These are phyloP conservation scores for Phytophthora palmivora DNA, from an alignment of 352 stramenopile genomes.

Conservation along the genomic window DNA sequence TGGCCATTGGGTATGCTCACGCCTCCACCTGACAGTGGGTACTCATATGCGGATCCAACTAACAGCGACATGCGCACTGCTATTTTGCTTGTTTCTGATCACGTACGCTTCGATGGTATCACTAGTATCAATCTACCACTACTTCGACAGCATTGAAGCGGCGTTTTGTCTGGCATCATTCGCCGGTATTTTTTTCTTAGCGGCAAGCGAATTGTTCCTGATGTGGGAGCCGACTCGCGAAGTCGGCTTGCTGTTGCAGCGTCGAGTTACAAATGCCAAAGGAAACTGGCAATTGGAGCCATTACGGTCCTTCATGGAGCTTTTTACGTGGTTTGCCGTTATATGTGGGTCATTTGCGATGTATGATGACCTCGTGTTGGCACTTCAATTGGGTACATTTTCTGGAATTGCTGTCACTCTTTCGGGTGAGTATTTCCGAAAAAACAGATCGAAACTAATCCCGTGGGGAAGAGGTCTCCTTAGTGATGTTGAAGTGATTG, in stretches of 20 bases:
- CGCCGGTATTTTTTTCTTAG: conserved; percentile 81
- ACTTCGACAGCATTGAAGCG: conserved; percentile 87
- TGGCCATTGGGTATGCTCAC: conserved; percentile 71
- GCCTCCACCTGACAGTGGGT: conserved; percentile 63
- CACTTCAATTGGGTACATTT: conserved; percentile 84
- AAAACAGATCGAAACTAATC: conserved; percentile 66
- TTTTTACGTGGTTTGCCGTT: conserved; percentile 86
- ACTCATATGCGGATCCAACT: conserved; percentile 63
- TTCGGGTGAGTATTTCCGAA: conserved; percentile 78
- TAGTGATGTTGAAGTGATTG: conserved; percentile 24
- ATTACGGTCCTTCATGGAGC: conserved; percentile 81
- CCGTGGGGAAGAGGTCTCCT: conserved; percentile 46
- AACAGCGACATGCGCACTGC: conserved; percentile 74
- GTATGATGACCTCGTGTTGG: conserved; percentile 83
- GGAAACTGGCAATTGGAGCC: conserved; percentile 82
- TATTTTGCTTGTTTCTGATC: conserved; percentile 80
- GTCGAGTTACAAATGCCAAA: conserved; percentile 76
- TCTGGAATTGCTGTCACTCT: conserved; percentile 83
- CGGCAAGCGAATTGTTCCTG: conserved; percentile 82
- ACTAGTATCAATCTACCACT: conserved; percentile 83
- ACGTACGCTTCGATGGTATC: conserved; percentile 75
- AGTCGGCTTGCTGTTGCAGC: conserved; percentile 76
- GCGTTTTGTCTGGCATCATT: conserved; percentile 85
- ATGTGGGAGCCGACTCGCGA: conserved; percentile 82
- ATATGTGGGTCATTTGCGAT: conserved; percentile 81